Evolutionary conservation across 2,329 filamentous ascomycete genomes (phyloP).

Genomic region (Neoascochyta sp.): DNA sequence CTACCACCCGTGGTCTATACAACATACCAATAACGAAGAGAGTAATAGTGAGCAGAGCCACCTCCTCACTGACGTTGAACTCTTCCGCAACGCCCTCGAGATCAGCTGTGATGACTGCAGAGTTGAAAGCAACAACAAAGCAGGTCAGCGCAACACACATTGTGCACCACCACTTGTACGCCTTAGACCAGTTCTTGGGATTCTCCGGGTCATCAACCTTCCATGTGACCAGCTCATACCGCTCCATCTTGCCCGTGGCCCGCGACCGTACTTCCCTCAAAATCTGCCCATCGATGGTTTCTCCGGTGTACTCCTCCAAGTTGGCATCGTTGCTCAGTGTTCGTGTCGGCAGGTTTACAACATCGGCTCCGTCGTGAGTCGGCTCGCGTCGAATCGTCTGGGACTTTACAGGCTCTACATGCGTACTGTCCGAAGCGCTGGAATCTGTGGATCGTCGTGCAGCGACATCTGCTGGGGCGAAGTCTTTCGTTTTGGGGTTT

Average conservation of each 20-base stretch:
- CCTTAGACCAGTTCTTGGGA: constrained; percentile 81
- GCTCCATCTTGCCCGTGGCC: constrained; percentile 46
- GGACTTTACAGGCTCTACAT: constrained; percentile 11
- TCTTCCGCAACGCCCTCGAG: constrained; percentile 59
- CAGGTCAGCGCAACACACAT: constrained; percentile 69
- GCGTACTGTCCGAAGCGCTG: constrained; percentile 14
- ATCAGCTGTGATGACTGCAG: constrained; percentile 74
- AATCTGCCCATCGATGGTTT: constrained; percentile 63
- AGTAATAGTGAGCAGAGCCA: constrained; percentile 67
- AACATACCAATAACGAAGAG: constrained; percentile 79
- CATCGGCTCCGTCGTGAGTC: constrained; percentile 38
- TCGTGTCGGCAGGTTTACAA: constrained; percentile 61
- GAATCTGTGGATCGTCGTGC: constrained; percentile 7
- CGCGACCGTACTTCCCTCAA: constrained; percentile 54
- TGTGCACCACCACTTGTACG: constrained; percentile 72
- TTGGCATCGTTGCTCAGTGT: constrained; percentile 55
- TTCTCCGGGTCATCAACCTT: constrained; percentile 68
- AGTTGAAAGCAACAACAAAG: constrained; percentile 51
- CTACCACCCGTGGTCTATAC: no score
- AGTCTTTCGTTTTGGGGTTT: constrained; percentile 12
- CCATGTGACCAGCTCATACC: constrained; percentile 67
- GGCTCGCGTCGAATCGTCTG: constrained; percentile 18
- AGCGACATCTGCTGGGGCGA: constrained; percentile 7
- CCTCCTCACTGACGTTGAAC: constrained; percentile 68
- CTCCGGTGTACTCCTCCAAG: constrained; percentile 63